Conservation (phyloP, 805 yeast species). For the Saccharomycopsis fermentans region DNA sequence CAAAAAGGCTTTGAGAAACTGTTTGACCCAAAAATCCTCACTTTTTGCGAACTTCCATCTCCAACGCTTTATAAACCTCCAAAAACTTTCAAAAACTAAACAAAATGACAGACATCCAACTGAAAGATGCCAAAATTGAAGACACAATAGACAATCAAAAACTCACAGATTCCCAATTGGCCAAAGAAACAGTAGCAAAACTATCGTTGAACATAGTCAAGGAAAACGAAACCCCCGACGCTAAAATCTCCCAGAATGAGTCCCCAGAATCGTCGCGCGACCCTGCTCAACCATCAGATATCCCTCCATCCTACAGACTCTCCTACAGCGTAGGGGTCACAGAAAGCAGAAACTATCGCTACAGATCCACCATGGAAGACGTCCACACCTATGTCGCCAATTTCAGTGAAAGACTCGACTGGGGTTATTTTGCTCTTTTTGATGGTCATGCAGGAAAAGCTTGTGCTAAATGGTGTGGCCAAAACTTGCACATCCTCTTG, state of each 20-base stretch:
- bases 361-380: constrained; percentile 89
- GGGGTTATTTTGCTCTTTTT: constrained; percentile 92
- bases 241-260: not conserved
- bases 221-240: not conserved
- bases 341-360: constrained; percentile 76
- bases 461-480: constrained; percentile 92
- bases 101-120: no score
- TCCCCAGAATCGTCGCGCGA: not conserved
- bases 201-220: not conserved
- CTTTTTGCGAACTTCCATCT: no score
- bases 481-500: constrained; percentile 61
- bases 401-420: constrained; percentile 80
- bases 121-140: not conserved
- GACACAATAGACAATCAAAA: not conserved
- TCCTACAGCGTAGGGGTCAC: constrained; percentile 83
- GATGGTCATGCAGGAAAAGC: constrained; percentile 97
- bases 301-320: constrained; percentile 23
- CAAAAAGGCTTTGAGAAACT: no score
- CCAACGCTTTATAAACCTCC: no score
- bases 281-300: not conserved
- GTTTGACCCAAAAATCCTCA: no score
- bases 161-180: not conserved
- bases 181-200: not conserved
- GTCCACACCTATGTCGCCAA: constrained; percentile 89
- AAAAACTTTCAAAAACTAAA: no score